phyloP scores from a whole-genome alignment of 352 stramenopile genomes.

The Globisporangium radiosum region DNA sequence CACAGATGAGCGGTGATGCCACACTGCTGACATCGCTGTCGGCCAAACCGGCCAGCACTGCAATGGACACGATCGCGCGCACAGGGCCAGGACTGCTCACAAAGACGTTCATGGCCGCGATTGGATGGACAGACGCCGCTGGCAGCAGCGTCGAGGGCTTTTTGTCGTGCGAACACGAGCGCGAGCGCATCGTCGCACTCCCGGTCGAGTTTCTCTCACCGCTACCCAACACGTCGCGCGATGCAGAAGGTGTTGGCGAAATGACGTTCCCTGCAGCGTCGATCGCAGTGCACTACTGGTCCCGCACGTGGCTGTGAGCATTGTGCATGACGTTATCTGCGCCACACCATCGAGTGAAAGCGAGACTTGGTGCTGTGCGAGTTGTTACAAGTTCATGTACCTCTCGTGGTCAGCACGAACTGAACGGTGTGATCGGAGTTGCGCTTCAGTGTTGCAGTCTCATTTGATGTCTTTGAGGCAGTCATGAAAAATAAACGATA shows the following conservation, averaged over 20 bases:
- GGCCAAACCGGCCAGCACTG: background rate
- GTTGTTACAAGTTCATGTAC: too few species aligned
- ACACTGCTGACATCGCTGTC: constrained; percentile 2
- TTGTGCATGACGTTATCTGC: too few species aligned
- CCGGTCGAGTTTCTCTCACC: constrained; percentile 33
- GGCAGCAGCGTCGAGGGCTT: constrained; percentile 14
- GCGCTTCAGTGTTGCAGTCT: too few species aligned
- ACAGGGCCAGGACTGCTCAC: constrained; percentile 52
- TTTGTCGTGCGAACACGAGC: constrained; percentile 12
- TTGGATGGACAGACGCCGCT: constrained; percentile 21
- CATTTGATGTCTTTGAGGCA: too few species aligned
- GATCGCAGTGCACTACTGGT: constrained; percentile 46
- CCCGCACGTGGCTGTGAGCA: constrained; percentile 21
- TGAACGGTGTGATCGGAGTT: too few species aligned
- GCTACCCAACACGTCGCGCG: constrained; percentile 23
- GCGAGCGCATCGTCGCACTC: constrained; percentile 20
- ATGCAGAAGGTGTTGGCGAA: background rate
- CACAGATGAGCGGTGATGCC: constrained; percentile 18
- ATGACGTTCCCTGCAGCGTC: constrained; percentile 6
- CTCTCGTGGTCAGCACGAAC: too few species aligned
- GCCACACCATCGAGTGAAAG: too few species aligned
- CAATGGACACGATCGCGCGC: constrained; percentile 40
- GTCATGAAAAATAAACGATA: too few species aligned
- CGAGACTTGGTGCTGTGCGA: background rate
- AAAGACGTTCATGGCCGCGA: constrained; percentile 36